Conservation (phyloP, 305 asterid genomes). For the Fraxinus floribunda region DNA sequence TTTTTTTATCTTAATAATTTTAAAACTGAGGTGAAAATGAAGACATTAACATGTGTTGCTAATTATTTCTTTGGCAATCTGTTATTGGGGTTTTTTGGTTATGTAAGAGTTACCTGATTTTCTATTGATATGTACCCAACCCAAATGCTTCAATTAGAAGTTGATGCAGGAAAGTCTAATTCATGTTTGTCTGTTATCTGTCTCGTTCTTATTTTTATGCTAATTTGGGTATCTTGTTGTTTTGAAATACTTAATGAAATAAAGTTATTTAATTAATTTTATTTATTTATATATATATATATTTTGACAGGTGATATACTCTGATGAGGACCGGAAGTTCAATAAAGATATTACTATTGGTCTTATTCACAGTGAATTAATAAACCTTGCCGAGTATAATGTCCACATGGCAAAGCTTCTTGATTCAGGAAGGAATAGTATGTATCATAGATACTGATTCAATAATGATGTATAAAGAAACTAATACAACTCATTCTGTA, state of each 20-base stretch:
- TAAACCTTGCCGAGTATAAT: conserved; percentile 92
- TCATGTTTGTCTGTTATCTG: neutral
- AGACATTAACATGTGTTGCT: neutral
- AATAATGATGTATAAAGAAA: conserved; percentile 15
- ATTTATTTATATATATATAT: neutral
- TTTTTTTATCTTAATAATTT: neutral
- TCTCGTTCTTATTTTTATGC: neutral
- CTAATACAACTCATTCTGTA: conserved; percentile 19
- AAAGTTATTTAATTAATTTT: neutral
- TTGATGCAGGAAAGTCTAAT: neutral
- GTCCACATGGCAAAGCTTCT: conserved; percentile 97
- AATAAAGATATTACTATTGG: conserved; percentile 85
- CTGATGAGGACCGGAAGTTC: conserved; percentile 91
- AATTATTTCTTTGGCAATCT: neutral
- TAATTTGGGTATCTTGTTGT: neutral
- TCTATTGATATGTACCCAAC: neutral
- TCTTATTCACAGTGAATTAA: conserved; percentile 74
- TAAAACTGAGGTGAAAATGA: neutral
- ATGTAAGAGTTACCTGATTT: conserved; percentile 63
- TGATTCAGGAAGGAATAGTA: conserved; percentile 96
- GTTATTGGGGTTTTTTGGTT: neutral
- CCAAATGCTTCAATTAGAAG: neutral
- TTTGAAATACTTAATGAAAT: neutral
- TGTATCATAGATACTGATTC: conserved; percentile 32
- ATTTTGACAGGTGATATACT: conserved; percentile 73